A percentile compares a stretch with the other conserved stretches of the same genome.
These are phyloP conservation scores for Chrysoporthe austroafricana DNA, from an alignment of 2,329 filamentous ascomycete species.

Conservation along the genomic window DNA sequence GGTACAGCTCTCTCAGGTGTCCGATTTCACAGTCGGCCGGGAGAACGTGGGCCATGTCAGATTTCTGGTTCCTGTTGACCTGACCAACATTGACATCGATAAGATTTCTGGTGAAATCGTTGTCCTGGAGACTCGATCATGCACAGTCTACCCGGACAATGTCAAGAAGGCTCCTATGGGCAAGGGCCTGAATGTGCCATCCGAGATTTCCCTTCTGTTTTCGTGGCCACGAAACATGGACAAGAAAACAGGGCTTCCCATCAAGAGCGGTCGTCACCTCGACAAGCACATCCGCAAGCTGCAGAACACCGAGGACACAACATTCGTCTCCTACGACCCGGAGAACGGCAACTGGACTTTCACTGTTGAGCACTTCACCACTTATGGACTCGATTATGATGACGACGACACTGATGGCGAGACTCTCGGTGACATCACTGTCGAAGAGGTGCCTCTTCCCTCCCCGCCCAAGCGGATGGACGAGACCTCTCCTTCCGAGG, in stretches of 20 bases:
- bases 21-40: slow-evolving; percentile 80
- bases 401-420: slow-evolving; percentile 72
- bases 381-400: slow-evolving; percentile 83
- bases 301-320: slow-evolving; percentile 77
- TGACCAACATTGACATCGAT: slow-evolving; percentile 78
- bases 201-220: slow-evolving; percentile 85
- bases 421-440: slow-evolving; percentile 45
- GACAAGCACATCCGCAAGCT: slow-evolving; percentile 84
- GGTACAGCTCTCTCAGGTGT: slow-evolving; percentile 74
- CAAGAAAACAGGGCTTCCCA: slow-evolving; percentile 56
- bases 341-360: slow-evolving; percentile 89
- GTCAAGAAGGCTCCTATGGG: slow-evolving; percentile 81
- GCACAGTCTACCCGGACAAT: slow-evolving; percentile 82
- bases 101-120: slow-evolving; percentile 80
- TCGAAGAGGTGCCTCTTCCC: slow-evolving; percentile 32
- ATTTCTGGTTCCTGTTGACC: slow-evolving; percentile 82
- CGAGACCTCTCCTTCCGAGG: slow-evolving; percentile 41
- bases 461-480: slow-evolving; percentile 31
- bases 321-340: slow-evolving; percentile 78
- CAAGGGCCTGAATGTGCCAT: slow-evolving; percentile 89
- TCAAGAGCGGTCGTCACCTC: slow-evolving; percentile 67
- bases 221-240: slow-evolving; percentile 81
- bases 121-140: slow-evolving; percentile 73
- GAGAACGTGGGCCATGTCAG: slow-evolving; percentile 78
- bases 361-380: slow-evolving; percentile 94